These are phyloP conservation scores for Lactifluus rugatus DNA, from an alignment of 768 basidiomycete genomes.

Conservation along the genomic window DNA sequence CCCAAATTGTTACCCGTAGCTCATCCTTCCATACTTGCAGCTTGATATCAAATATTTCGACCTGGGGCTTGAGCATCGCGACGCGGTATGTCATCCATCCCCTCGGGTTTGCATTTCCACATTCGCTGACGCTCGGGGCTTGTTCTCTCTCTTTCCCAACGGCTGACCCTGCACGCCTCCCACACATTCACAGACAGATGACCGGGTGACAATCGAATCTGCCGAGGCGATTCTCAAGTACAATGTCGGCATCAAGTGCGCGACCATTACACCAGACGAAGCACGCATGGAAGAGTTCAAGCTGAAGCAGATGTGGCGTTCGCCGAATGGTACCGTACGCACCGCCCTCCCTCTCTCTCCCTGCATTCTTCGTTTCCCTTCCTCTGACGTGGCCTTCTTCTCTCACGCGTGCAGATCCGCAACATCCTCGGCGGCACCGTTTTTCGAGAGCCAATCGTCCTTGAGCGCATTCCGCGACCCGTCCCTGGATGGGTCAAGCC, in stretches of 20 bases:
- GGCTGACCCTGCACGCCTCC: not conserved
- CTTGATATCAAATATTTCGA: constrained; percentile 98
- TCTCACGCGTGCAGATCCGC: constrained; percentile 50
- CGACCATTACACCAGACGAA: constrained; percentile 98
- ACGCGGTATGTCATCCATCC: constrained; percentile 44
- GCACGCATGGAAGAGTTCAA: constrained; percentile 94
- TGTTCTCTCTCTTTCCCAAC: no score
- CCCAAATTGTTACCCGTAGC: constrained; percentile 34
- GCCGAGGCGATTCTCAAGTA: constrained; percentile 91
- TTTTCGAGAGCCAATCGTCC: constrained; percentile 96
- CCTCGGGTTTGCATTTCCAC: no score
- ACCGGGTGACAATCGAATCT: constrained; percentile 86
- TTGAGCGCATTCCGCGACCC: constrained; percentile 81
- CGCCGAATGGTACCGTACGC: constrained; percentile 87
- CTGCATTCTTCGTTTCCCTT: not conserved
- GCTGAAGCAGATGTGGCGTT: constrained; percentile 98
- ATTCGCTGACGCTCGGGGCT: no score
- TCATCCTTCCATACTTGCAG: constrained; percentile 91
- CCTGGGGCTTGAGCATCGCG: constrained; percentile 89
- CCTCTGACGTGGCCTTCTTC: constrained; percentile 1
- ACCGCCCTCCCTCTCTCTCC: not conserved
- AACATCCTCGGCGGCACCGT: constrained; percentile 98
- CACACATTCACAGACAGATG: constrained; percentile 59
- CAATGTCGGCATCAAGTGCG: constrained; percentile 98
- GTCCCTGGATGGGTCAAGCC: constrained; percentile 97